phyloP scores from a whole-genome alignment of 1,284 basidiomycete species.

The Ceratobasidium sp. region DNA sequence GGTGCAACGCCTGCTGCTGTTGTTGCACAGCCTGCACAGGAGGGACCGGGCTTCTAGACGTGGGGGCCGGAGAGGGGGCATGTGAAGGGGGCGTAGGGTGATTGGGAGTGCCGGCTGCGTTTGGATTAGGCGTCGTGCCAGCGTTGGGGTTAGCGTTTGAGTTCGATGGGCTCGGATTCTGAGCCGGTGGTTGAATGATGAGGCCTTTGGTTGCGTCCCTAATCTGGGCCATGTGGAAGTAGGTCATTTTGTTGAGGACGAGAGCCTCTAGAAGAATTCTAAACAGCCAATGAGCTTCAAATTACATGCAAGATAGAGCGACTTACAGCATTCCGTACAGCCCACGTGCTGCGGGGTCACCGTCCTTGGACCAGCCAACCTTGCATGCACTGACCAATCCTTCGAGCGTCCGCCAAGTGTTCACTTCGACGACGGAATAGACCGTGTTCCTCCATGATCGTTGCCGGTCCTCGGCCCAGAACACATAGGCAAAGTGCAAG shows the following conservation, averaged over 20 bases:
- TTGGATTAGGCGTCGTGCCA: constrained; percentile 37
- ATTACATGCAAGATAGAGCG: background rate
- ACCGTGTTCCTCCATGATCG: constrained; percentile 1
- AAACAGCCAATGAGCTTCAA: constrained; percentile 7
- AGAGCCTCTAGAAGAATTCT: constrained; percentile 31
- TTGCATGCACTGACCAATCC: constrained; percentile 37
- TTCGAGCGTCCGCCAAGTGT: constrained; percentile 40
- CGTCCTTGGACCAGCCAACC: constrained; percentile 40
- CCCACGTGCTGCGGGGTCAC: constrained; percentile 39
- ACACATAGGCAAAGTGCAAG: constrained; percentile 47
- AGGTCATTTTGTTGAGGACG: constrained; percentile 32
- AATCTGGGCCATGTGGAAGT: constrained; percentile 23
- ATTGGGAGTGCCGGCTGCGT: constrained; percentile 40
- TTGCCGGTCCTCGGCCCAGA: constrained; percentile 43
- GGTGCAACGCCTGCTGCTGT: background rate
- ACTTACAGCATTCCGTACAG: constrained; percentile 38
- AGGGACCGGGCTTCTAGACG: constrained; percentile 16
- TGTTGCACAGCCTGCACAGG: constrained; percentile 10
- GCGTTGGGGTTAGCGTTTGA: constrained; percentile 28
- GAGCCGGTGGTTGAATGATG: constrained; percentile 29
- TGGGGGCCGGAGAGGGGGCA: constrained; percentile 28
- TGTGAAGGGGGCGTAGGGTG: constrained; percentile 41
- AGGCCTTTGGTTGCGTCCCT: constrained; percentile 31
- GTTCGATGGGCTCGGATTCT: constrained; percentile 10
- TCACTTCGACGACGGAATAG: constrained; percentile 10